phyloP scores from a whole-genome alignment of 208 protist genomes.

The Crithidia sp. region DNA sequence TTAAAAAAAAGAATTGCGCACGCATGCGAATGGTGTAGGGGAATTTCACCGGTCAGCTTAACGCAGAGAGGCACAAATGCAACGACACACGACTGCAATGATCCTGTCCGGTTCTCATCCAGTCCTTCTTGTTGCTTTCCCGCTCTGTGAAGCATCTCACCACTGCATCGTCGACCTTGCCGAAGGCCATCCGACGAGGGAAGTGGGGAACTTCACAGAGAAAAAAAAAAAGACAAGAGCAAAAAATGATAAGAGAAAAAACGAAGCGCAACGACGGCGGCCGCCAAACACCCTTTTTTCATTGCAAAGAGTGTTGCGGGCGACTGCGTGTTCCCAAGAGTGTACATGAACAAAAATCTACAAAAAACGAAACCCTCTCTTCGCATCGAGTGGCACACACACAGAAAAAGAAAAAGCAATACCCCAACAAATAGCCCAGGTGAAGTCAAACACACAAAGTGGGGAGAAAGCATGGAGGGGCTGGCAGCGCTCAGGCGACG shows the following conservation, averaged over 20 bases:
- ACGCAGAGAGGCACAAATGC: neutral
- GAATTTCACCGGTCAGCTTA: too few species aligned
- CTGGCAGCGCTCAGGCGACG: too few species aligned
- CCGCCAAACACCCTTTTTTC: too few species aligned
- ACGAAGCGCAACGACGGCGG: neutral
- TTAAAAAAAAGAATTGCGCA: conserved; percentile 1
- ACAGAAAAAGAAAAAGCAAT: conserved; percentile 1
- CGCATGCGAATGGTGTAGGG: too few species aligned
- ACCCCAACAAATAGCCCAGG: too few species aligned
- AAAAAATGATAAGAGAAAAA: neutral
- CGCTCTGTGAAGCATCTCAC: too few species aligned
- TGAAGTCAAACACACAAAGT: too few species aligned
- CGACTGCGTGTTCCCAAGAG: neutral
- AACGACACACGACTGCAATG: conserved; percentile 5
- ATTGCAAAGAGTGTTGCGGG: neutral
- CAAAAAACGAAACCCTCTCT: neutral
- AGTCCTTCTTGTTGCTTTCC: too few species aligned
- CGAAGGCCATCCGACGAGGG: too few species aligned
- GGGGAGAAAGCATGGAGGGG: too few species aligned
- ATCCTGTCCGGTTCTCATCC: too few species aligned
- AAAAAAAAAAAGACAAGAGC: neutral
- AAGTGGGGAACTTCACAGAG: neutral
- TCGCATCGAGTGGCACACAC: neutral
- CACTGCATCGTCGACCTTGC: too few species aligned
- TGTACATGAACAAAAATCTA: neutral